Percentiles rank a stretch among this genome's conserved stretches.
Conservation (phyloP, 2,329 filamentous ascomycete genomes). For the Penicillium concentricum region DNA sequence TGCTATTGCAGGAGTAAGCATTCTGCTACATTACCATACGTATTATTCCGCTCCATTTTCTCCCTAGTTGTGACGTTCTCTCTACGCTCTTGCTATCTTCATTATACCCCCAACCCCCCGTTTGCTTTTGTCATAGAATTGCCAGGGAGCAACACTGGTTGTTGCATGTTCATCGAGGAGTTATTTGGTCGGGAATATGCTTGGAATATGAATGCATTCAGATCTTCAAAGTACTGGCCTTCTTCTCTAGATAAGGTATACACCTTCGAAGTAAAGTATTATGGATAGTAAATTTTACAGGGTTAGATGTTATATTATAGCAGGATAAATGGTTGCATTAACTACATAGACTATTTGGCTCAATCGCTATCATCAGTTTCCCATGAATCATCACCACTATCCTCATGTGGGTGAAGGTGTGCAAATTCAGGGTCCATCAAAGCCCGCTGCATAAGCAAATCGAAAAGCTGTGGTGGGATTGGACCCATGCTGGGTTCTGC, state of each 20-base stretch:
- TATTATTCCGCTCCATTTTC: not conserved
- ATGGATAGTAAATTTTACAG: not conserved
- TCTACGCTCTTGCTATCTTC: slow-evolving; percentile 1
- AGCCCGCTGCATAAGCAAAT: slow-evolving; percentile 6
- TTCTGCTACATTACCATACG: not conserved
- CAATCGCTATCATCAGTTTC: not conserved
- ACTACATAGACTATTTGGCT: too few species aligned
- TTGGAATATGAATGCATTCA: not conserved
- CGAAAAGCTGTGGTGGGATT: not conserved
- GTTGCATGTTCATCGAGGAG: slow-evolving; percentile 3
- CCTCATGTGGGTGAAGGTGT: not conserved
- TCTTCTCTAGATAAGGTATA: not conserved
- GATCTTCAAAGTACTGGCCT: not conserved
- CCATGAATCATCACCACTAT: not conserved
- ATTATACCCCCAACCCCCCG: slow-evolving; percentile 11
- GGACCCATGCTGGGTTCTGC: not conserved
- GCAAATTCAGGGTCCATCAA: slow-evolving; percentile 11
- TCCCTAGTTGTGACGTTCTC: not conserved
- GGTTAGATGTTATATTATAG: not conserved
- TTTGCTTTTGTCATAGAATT: slow-evolving; percentile 6
- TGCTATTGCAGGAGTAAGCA: slow-evolving; percentile 37
- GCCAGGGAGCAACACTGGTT: not conserved
- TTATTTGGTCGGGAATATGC: not conserved
- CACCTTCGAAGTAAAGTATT: not conserved
- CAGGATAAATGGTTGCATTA: not conserved